These are phyloP conservation scores for Nematocida displodere DNA, from an alignment of 371 early-diverging fungal genomes.

Conservation along the genomic window DNA sequence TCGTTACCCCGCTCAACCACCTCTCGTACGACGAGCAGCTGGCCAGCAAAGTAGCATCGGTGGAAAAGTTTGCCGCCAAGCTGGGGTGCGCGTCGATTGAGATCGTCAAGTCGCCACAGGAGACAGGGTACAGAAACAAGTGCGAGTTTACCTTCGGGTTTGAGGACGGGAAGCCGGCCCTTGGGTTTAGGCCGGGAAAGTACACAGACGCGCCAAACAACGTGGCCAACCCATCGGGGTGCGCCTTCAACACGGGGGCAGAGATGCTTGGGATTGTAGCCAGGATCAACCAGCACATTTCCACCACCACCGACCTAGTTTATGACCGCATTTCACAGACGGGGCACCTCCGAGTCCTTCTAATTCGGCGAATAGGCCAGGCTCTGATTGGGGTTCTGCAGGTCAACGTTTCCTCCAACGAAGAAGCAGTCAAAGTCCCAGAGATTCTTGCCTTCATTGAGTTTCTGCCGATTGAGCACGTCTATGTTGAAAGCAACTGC, in stretches of 20 bases:
- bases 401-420: not conserved
- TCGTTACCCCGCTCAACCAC: conserved; percentile 42
- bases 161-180: conserved; percentile 66
- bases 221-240: conserved; percentile 17
- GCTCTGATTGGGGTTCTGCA: conserved; percentile 27
- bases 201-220: conserved; percentile 64
- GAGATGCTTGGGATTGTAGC: conserved; percentile 39
- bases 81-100: not conserved
- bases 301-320: conserved; percentile 65
- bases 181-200: conserved; percentile 71
- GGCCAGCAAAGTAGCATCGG: not conserved
- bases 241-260: conserved; percentile 17
- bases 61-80: not conserved
- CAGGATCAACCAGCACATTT: conserved; percentile 62
- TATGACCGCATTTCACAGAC: conserved; percentile 68
- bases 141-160: conserved; percentile 74
- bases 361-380: conserved; percentile 68
- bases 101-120: conserved; percentile 69
- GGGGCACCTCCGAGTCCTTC: conserved; percentile 70
- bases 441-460: conserved; percentile 10
- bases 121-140: conserved; percentile 71
- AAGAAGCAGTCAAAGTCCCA: not conserved
- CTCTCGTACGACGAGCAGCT: conserved; percentile 41
- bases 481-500: not conserved
- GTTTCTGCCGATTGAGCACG: not conserved